phyloP scores from a whole-genome alignment of 768 basidiomycete genomes.

The Daedaleopsis nitida region DNA sequence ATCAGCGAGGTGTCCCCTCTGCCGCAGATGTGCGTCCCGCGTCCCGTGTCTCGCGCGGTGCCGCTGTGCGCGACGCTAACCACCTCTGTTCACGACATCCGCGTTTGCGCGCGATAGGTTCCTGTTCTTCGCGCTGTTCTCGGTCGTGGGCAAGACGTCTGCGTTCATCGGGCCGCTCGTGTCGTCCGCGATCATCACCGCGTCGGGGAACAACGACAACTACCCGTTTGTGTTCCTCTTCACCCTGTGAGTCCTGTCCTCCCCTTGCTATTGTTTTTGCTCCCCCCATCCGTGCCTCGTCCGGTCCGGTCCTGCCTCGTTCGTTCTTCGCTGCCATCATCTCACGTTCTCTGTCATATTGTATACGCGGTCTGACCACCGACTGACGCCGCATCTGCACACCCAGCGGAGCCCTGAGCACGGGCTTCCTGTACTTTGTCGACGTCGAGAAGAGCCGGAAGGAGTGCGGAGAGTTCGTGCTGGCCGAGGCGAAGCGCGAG shows the following conservation, averaged over 20 bases:
- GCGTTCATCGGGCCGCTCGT: slow-evolving; percentile 78
- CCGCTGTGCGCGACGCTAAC: background rate
- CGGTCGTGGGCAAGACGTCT: slow-evolving; percentile 76
- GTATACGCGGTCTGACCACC: background rate
- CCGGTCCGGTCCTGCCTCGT: background rate
- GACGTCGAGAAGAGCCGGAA: slow-evolving; percentile 63
- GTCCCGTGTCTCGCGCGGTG: background rate
- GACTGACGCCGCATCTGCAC: background rate
- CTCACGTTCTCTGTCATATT: background rate
- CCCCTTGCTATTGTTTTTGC: too few relatives aligned
- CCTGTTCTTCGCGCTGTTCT: slow-evolving; percentile 75
- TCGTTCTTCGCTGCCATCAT: background rate
- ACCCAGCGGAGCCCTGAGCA: slow-evolving; percentile 52
- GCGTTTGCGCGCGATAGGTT: slow-evolving; percentile 46
- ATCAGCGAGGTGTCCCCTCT: slow-evolving; percentile 76
- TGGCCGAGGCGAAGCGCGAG: slow-evolving; percentile 49
- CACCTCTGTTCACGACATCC: too few relatives aligned
- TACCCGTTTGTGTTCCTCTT: slow-evolving; percentile 80
- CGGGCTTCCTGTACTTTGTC: slow-evolving; percentile 60
- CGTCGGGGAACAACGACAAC: slow-evolving; percentile 66
- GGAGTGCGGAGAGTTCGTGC: slow-evolving; percentile 64
- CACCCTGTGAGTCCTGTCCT: slow-evolving; percentile 49
- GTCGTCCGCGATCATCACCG: slow-evolving; percentile 73
- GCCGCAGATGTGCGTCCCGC: slow-evolving; percentile 59
- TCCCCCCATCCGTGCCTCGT: background rate